Base-by-base conservation (phyloP, 164 flowering plant species). In the Houttuynia cordata region DNA sequence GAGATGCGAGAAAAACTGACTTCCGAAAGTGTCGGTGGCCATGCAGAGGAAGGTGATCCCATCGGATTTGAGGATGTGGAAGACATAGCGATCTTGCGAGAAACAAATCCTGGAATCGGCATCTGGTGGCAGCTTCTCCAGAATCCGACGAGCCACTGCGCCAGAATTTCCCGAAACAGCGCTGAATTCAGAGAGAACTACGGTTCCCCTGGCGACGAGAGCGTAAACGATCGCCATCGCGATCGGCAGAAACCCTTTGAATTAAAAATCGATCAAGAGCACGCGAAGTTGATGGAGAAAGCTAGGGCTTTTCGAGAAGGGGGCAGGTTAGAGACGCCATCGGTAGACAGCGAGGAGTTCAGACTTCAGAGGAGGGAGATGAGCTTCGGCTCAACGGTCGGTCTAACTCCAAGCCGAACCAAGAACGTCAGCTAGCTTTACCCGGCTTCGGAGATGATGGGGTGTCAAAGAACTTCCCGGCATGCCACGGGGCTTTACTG, bases 1-100 rank as follows among this genome's bases (percentile, higher is more conserved):
- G n/a, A 30, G 6, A 30, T 30, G 2, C 2, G 37, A 30, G 37
- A 30, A 30, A 59, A 21, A 59, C 62, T 34, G 40, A 92, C 98
- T 80, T 75, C 98, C 98, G 66, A 92, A 89, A 64, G 98, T 77
- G 65, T 87, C 96, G 73, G 84, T 92, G 52, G 96, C 96, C 98
- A 92, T 87, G 68, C 98, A 92, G 60, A 92, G 83, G 69, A 83
- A 92, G 61, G 78, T 74, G 66, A 92, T 75, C 20, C 93, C 91
- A 71, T 92, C 91, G 41, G 87, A 79, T 73, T 81, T 73, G 51
- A 89, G 83, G n/a, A 92, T 86, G 64, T 92, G 96, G 62, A 92
- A 92, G 51, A 89, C 89, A 69, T 87, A 92, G 0, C 93, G 86
- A 73, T 89, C 98, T 68, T 92, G 96, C 7, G 98, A 92, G 76